Evolutionary conservation across 179 eudicot species (phyloP).

Genomic region (Heliamphora pulchella): DNA sequence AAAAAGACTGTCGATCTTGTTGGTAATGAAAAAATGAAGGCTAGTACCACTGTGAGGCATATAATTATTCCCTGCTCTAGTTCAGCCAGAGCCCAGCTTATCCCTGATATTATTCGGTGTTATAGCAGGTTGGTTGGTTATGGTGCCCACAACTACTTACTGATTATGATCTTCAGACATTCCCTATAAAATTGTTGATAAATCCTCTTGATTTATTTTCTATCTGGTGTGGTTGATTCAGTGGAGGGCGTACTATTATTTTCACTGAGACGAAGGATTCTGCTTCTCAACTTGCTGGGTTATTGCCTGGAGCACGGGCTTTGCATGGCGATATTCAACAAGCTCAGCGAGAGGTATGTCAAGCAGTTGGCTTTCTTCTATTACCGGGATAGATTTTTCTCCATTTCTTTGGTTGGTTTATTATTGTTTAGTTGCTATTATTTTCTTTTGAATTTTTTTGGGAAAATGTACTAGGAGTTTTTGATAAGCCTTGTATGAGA

Average conservation of each 20-base stretch:
- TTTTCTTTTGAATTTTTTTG: neutral
- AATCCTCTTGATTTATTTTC: constrained; percentile 2
- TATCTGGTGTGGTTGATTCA: constrained; percentile 19
- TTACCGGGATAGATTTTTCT: too few species aligned
- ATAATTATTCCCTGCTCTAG: constrained; percentile 78
- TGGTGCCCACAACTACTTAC: neutral
- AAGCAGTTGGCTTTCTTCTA: neutral
- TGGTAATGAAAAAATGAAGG: constrained; percentile 94
- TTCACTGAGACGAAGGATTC: constrained; percentile 80
- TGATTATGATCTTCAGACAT: neutral
- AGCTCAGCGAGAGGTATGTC: constrained; percentile 72
- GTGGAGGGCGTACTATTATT: constrained; percentile 81
- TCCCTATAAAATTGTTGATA: neutral
- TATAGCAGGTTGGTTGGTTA: constrained; percentile 59
- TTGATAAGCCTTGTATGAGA: neutral
- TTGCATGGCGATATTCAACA: constrained; percentile 94
- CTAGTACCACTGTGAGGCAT: constrained; percentile 84
- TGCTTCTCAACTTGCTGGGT: constrained; percentile 60
- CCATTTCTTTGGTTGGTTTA: neutral
- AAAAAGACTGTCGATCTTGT: constrained; percentile 90
- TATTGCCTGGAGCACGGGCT: constrained; percentile 79
- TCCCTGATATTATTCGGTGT: constrained; percentile 88
- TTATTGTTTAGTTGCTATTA: neutral
- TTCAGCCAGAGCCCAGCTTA: constrained; percentile 68
- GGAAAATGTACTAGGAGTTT: neutral